Evolutionary conservation across 2,329 filamentous ascomycete genomes (phyloP).

Genomic region (Ophiosphaerella herpotricha): DNA sequence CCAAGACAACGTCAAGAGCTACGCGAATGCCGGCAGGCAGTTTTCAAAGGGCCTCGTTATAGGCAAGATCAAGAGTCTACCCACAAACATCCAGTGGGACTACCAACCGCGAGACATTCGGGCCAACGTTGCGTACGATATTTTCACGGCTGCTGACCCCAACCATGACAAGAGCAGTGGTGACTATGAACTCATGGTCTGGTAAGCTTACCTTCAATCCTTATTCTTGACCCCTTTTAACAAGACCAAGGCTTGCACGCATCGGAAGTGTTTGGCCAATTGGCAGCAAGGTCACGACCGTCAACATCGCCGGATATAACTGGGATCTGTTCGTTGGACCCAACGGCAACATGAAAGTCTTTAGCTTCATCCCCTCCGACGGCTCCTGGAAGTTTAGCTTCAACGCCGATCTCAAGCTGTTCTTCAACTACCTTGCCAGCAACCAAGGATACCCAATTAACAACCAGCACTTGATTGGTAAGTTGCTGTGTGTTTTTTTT

Average conservation of each 20-base stretch:
- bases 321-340: constrained; percentile 63
- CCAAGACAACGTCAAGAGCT: constrained; percentile 31
- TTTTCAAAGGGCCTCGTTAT: constrained; percentile 19
- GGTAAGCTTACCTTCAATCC: constrained; percentile 10
- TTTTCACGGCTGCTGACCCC: constrained; percentile 27
- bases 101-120: constrained; percentile 20
- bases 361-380: constrained; percentile 57
- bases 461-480: constrained; percentile 28
- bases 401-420: constrained; percentile 60
- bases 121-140: constrained; percentile 32
- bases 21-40: constrained; percentile 25
- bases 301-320: constrained; percentile 54
- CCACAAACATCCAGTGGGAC: constrained; percentile 23
- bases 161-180: constrained; percentile 29
- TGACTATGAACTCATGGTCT: constrained; percentile 34
- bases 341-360: constrained; percentile 65
- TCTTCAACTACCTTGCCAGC: constrained; percentile 60
- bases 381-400: constrained; percentile 52
- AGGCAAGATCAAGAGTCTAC: constrained; percentile 23
- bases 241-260: constrained; percentile 15
- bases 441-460: constrained; percentile 50
- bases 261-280: constrained; percentile 24
- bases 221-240: neutral
- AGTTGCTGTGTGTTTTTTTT: constrained; percentile 2
- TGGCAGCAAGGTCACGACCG: constrained; percentile 18